Conservation (phyloP, 1,139 yeast species). For the Candida pseudoviswanathii region DNA sequence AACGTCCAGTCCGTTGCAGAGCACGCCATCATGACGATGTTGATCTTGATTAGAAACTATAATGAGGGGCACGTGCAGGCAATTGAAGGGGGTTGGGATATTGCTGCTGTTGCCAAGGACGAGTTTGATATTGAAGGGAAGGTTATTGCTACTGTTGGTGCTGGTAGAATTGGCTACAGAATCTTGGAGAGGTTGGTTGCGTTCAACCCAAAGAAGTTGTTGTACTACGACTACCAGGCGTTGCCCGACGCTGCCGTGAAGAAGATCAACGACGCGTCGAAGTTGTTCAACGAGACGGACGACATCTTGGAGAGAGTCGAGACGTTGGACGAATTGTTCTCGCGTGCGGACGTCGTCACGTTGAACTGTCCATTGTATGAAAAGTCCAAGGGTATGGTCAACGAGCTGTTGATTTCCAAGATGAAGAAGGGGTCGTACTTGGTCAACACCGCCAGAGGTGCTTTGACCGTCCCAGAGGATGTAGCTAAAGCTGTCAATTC, state of each 20-base stretch:
- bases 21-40: conserved; percentile 75
- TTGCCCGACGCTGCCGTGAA: conserved; percentile 59
- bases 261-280: conserved; percentile 47
- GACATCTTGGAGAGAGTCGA: conserved; percentile 60
- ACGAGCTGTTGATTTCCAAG: conserved; percentile 66
- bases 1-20: conserved; percentile 83
- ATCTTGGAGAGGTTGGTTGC: conserved; percentile 73
- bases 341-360: conserved; percentile 72
- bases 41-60: conserved; percentile 72
- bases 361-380: conserved; percentile 80
- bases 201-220: conserved; percentile 72
- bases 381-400: conserved; percentile 64
- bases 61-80: conserved; percentile 79
- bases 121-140: conserved; percentile 77
- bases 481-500: conserved; percentile 72
- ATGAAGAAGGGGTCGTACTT: conserved; percentile 79
- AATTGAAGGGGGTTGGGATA: conserved; percentile 66
- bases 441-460: conserved; percentile 86
- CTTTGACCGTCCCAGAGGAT: conserved; percentile 70
- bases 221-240: conserved; percentile 76
- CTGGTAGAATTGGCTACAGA: conserved; percentile 81
- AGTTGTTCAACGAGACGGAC: conserved; percentile 39
- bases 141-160: conserved; percentile 77
- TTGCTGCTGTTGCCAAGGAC: conserved; percentile 75
- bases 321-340: conserved; percentile 65